Evolutionary conservation across 2,329 filamentous ascomycete species (phyloP), one percentile per base, ranked within the genome.

Genomic region (Raffaelea arxii): DNA sequence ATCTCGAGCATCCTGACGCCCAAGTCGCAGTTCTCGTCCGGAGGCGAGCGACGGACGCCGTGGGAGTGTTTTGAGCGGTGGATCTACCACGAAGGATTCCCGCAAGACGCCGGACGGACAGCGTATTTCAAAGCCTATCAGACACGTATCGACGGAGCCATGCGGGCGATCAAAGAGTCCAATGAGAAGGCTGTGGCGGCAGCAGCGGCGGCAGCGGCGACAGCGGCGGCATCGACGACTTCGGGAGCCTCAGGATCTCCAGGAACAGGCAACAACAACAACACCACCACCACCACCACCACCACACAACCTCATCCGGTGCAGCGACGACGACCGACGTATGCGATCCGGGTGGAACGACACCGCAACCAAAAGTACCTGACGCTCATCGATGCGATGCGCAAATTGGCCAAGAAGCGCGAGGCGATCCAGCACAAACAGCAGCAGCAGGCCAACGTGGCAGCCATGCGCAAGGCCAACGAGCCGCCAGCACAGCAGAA

Each of bases 51-150:
- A 51, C 79, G 92, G 41, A 97, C 91, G 3, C 89, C 91, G 0
- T 98, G 92, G 92, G 92, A 98, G 66, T 98, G 92, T 61, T 98
- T 98, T 57, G 92, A 98, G 65, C 79, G 92, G 38, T 98, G 91
- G 91, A 85, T 96, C 46, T 82, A 86, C 55, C 70, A 97, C 12
- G 92, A 97, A 65, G 89, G 90, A 1, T 71, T 96, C 32, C 91
- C 92, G 4, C 79, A 84, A 11, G 92, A 98, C 54, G 94, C 97
- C 84, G 82, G 85, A 18, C 95, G 95, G 67, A 95, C 88, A 1
- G 84, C 90, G 39, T 98, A 97, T 62, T 98, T 97, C 72, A 87
- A 89, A 58, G 66, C 76, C 2, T 83, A 82, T 58, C 79, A 77
- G 53, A 67, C 65, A 10, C 67, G 80, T 24, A 80, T 83, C 24